Evolutionary conservation across 2,329 filamentous ascomycete genomes (phyloP).

Genomic region (Penicillium sp.): DNA sequence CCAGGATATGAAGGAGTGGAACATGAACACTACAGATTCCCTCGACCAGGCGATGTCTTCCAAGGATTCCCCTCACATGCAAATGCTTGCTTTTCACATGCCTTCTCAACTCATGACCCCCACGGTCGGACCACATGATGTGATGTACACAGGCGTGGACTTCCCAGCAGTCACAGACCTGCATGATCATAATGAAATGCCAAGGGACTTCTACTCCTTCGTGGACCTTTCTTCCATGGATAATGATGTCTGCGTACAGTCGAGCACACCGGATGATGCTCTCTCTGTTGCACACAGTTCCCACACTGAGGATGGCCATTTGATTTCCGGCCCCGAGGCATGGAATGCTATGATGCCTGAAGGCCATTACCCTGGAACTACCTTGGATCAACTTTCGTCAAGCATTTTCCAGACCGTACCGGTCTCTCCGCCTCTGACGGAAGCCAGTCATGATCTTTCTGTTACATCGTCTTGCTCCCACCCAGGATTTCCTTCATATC

Average conservation of each 20-base stretch:
- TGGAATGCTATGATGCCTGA: conserved; percentile 45
- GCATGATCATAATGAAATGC: conserved; percentile 42
- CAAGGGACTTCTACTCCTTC: conserved; percentile 46
- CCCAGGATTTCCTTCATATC: conserved; percentile 42
- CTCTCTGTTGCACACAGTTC: conserved; percentile 43
- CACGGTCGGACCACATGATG: conserved; percentile 43
- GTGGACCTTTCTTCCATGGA: conserved; percentile 47
- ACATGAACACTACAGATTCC: conserved; percentile 43
- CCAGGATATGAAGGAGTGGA: conserved; percentile 45
- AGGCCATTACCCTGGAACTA: conserved; percentile 37
- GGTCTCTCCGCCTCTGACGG: conserved; percentile 48
- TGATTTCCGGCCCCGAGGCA: conserved; percentile 34
- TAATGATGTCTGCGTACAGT: conserved; percentile 42
- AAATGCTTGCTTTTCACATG: conserved; percentile 48
- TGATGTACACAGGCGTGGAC: conserved; percentile 46
- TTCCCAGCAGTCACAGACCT: conserved; percentile 43
- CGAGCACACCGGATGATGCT: conserved; percentile 43
- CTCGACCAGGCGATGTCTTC: conserved; percentile 43
- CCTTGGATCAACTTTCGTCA: conserved; percentile 40
- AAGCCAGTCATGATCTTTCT: conserved; percentile 47
- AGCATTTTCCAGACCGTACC: conserved; percentile 43
- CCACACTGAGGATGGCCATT: conserved; percentile 42
- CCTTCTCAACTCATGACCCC: conserved; percentile 46
- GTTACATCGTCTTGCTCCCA: conserved; percentile 46
- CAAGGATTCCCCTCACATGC: conserved; percentile 47